Conservation (phyloP, 1,284 basidiomycete genomes). For the Malassezia japonica region DNA sequence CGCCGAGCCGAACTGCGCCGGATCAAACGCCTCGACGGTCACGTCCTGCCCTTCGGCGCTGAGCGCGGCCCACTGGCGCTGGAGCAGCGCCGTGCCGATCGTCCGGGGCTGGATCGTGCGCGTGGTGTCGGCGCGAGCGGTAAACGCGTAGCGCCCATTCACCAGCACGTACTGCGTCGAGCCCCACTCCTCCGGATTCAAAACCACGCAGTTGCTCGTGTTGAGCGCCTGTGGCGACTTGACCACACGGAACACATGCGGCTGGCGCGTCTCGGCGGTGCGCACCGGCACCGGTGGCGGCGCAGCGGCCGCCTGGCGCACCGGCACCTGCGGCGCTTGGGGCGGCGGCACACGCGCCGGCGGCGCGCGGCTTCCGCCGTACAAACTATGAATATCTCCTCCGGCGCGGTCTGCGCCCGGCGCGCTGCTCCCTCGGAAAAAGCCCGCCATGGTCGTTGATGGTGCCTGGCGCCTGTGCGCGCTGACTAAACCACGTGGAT, state of each 20-base stretch:
- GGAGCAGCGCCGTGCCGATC: slow-evolving; percentile 35
- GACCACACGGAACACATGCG: slow-evolving; percentile 18
- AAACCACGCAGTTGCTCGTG: slow-evolving; percentile 38
- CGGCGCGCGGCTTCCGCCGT: slow-evolving; percentile 4
- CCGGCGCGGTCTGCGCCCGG: not conserved
- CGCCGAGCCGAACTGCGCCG: slow-evolving; percentile 28
- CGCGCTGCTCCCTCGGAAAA: slow-evolving; percentile 5
- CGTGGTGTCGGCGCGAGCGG: slow-evolving; percentile 31
- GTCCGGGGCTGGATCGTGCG: slow-evolving; percentile 28
- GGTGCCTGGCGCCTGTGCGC: not conserved
- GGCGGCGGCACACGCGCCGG: not conserved
- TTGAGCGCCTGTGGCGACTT: slow-evolving; percentile 33
- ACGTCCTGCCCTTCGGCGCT: slow-evolving; percentile 38
- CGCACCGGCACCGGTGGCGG: not conserved
- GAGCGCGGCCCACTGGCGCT: slow-evolving; percentile 42
- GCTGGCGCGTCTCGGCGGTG: slow-evolving; percentile 8
- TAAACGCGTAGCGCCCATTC: slow-evolving; percentile 41
- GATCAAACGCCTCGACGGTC: slow-evolving; percentile 36
- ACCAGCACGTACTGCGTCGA: slow-evolving; percentile 36
- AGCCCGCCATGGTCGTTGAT: slow-evolving; percentile 13
- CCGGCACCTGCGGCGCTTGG: not conserved
- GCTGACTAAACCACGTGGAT: slow-evolving; percentile 6
- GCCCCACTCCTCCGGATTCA: slow-evolving; percentile 43
- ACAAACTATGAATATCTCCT: slow-evolving; percentile 6
- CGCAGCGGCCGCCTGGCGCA: not conserved